phyloP scores from a whole-genome alignment of 2,329 filamentous ascomycete species.

The Cladosporium sp. region DNA sequence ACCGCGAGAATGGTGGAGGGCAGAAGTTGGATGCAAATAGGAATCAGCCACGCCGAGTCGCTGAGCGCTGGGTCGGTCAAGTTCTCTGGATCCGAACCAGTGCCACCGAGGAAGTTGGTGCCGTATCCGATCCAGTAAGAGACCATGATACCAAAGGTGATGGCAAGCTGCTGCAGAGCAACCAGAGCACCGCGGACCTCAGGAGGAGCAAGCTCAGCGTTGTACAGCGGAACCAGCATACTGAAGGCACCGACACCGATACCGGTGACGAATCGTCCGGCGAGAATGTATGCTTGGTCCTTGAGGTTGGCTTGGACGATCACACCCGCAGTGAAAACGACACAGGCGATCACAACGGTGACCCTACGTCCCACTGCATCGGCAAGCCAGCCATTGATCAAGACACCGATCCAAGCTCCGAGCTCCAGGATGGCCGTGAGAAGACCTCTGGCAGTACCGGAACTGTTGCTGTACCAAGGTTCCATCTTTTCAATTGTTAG shows the following conservation, averaged over 20 bases:
- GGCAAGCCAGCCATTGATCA: conserved; percentile 54
- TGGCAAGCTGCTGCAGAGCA: conserved; percentile 57
- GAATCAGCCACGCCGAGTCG: conserved; percentile 64
- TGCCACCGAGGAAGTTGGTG: conserved; percentile 45
- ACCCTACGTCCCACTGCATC: conserved; percentile 13
- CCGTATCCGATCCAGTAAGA: conserved; percentile 35
- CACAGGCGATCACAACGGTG: conserved; percentile 12
- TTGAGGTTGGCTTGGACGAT: conserved; percentile 59
- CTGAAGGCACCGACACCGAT: conserved; percentile 63
- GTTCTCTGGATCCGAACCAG: conserved; percentile 42
- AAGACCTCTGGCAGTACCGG: background rate
- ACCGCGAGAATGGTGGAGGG: conserved; percentile 58
- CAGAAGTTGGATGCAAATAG: conserved; percentile 61
- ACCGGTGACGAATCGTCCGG: conserved; percentile 60
- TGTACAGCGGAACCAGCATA: conserved; percentile 51
- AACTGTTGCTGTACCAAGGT: conserved; percentile 1
- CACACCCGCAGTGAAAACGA: conserved; percentile 47
- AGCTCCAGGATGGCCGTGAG: conserved; percentile 7
- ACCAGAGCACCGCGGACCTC: conserved; percentile 59
- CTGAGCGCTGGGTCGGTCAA: conserved; percentile 21
- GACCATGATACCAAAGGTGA: conserved; percentile 41
- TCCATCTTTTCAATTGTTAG: background rate
- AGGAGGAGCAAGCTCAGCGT: conserved; percentile 43
- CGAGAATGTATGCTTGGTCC: conserved; percentile 53
- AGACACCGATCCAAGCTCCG: conserved; percentile 59